Percentiles rank a stretch among this genome's conserved stretches.
phyloP scores from a whole-genome alignment of 345 rosid species.

The Diplotaxis tenuifolia region DNA sequence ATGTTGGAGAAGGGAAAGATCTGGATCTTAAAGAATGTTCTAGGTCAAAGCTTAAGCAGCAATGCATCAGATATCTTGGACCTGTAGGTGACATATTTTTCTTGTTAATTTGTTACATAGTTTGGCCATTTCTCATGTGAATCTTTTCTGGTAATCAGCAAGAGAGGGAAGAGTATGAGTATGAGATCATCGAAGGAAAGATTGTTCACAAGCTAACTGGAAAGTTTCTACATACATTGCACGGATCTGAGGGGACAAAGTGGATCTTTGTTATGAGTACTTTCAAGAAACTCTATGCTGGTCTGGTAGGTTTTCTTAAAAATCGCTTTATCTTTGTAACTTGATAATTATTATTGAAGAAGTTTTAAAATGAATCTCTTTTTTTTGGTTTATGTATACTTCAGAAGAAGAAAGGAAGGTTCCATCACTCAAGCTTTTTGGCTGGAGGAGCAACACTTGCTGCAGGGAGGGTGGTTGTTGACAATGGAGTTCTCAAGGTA shows the following conservation, averaged over 20 bases:
- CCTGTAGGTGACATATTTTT: slow-evolving; percentile 54
- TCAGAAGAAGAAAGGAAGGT: slow-evolving; percentile 90
- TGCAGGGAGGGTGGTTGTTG: slow-evolving; percentile 77
- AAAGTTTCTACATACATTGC: slow-evolving; percentile 51
- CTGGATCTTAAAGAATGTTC: slow-evolving; percentile 63
- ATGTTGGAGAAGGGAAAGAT: slow-evolving; percentile 81
- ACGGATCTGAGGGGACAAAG: slow-evolving; percentile 48
- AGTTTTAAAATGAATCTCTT: background rate
- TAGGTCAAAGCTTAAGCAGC: slow-evolving; percentile 64
- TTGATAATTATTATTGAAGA: background rate
- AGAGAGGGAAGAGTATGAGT: slow-evolving; percentile 85
- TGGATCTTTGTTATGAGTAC: slow-evolving; percentile 95
- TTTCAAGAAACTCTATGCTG: slow-evolving; percentile 66
- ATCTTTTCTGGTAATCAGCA: slow-evolving; percentile 43
- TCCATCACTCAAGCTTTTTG: slow-evolving; percentile 95
- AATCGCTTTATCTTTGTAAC: background rate
- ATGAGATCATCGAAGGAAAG: slow-evolving; percentile 56
- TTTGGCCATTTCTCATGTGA: background rate
- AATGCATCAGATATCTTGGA: slow-evolving; percentile 86
- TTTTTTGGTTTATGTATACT: slow-evolving; percentile 14
- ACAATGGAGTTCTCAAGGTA: slow-evolving; percentile 79
- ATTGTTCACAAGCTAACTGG: slow-evolving; percentile 60
- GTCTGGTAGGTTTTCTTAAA: slow-evolving; percentile 48
- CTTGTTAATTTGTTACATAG: background rate
- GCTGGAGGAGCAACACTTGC: slow-evolving; percentile 95